Base-by-base conservation (phyloP, 805 yeast species). In the Barnettozyma vustinii region DNA sequence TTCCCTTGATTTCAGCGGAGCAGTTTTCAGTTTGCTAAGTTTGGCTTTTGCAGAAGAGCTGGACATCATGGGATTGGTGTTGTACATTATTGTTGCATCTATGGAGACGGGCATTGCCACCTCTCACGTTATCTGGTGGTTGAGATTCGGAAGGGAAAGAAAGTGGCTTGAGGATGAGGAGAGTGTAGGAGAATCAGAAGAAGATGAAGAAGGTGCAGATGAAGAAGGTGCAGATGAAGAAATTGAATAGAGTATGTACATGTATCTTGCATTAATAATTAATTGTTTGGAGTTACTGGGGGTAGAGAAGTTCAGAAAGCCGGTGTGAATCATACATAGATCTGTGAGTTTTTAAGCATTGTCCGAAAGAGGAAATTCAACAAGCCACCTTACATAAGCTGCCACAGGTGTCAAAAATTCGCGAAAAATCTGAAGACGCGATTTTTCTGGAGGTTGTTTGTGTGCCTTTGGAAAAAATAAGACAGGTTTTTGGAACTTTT, bases 21-120 rank as follows among this genome's bases (percentile, higher is more conserved):
- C 97, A 0, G 65, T 87, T 39, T 80, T 88, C 55, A 86, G 95
- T 12, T 75, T 87, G 66, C 67, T 77, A 30, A 80, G 87, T 64
- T 74, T 75, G 52, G 67, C 72, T 1, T 73, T 83, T 44, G 94
- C 84, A 3, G 72, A 73, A 12, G 92, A 83, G 4, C 59, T 86
- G 61, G 97, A 91, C 63, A 64, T 80, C n/a, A 74, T 92, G 78
- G 94, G 97, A 40, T 75, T 87, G 53, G 73, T 86, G 0, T 72
- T 91, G 35, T 91, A 91, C 62, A 73, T 80, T 10, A 73, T 89
- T 18, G 90, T 91, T 33, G 80, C 90, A 4, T 79, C 66, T 1
- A 61, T 90, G 63, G 97, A 91, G 60, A 46, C 83, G 2, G 97
- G 97, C 0, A 86, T 91, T 13, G 79, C 86, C 56, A 27, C 69